phyloP scores from a whole-genome alignment of 2,329 filamentous ascomycete species.

The Fusarium globosum region DNA sequence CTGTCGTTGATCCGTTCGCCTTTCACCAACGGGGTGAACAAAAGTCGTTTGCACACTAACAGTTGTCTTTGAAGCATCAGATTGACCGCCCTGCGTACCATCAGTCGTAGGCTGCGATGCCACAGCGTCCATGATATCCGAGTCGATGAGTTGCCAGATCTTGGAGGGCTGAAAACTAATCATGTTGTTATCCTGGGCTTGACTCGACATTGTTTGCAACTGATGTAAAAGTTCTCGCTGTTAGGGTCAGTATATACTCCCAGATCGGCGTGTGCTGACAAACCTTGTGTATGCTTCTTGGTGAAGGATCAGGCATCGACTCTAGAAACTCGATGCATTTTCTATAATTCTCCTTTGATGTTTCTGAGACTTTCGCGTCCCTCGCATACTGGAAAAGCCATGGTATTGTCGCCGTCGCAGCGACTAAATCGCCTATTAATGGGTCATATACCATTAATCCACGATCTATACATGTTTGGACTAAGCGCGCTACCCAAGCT shows the following conservation, averaged over 20 bases:
- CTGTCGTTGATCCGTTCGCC: background rate
- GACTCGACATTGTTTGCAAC: slow-evolving; percentile 32
- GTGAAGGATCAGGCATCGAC: slow-evolving; percentile 31
- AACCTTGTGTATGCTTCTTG: slow-evolving; percentile 25
- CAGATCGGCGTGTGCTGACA: fast-evolving
- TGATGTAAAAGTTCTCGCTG: slow-evolving; percentile 29
- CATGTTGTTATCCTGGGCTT: slow-evolving; percentile 33
- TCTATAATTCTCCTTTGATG: slow-evolving; percentile 29
- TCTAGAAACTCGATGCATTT: slow-evolving; percentile 31
- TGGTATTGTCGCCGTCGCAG: slow-evolving; percentile 36
- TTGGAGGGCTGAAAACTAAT: slow-evolving; percentile 34
- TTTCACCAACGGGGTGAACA: slow-evolving; percentile 23
- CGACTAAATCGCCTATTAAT: slow-evolving; percentile 36
- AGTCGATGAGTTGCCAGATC: slow-evolving; percentile 35
- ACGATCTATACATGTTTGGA: slow-evolving; percentile 38
- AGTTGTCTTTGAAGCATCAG: slow-evolving; percentile 18
- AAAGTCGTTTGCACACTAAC: slow-evolving; percentile 33
- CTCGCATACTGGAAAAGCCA: slow-evolving; percentile 42
- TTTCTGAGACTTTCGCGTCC: slow-evolving; percentile 26
- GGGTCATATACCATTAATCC: slow-evolving; percentile 34
- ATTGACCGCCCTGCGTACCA: slow-evolving; percentile 1
- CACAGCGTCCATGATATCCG: slow-evolving; percentile 27
- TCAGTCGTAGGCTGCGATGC: slow-evolving; percentile 15
- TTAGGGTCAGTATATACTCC: fast-evolving
- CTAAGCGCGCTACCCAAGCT: slow-evolving; percentile 33